Base-by-base conservation (phyloP, 2,329 filamentous ascomycete species). In the Aspergillus novofumigatus region DNA sequence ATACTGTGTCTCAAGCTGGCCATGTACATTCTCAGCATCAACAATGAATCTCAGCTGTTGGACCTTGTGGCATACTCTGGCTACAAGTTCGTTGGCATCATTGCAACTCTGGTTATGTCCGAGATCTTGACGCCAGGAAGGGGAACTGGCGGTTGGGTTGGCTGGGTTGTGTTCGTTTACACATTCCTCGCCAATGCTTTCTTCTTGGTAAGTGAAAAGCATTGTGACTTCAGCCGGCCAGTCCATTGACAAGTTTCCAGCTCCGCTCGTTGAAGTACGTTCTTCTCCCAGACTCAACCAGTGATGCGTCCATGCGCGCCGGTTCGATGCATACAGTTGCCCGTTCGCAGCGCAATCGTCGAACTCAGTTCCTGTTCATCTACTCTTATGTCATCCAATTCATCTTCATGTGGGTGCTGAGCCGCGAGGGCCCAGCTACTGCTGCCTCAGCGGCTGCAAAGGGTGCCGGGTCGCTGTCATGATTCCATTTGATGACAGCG, bases 1-100 rank as follows among this genome's bases (percentile, higher is more conserved):
- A 93, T 99, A 51, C 71, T 94, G n/a, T 86, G 90, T 41, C 79
- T 99, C 63, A 96, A 96, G 77, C 80, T 96, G 26, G 94, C 93
- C 53, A 95, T 91, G 74, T 99, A 97, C 71, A 86, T 99, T 54
- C 78, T 99, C 52, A 92, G 86, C 77, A 97, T 99, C 75, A 95
- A 87, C 66, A 96, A 94, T 72, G 91, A 96, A 65, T 94, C 90
- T 17, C 94, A 97, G 72, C 84, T 97, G 53, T 84, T 97, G 57
- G 94, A 99, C 68, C 78, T 99, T 52, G 88, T 99, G 54, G 95
- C 95, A 4, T 99, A 99, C 77, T 93, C 90, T 2, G 95, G 95
- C 21, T 99, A 99, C 79, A 99, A 99, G 75, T 99, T 99, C 69
- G 93, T 99, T 28, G 94, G 93, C 32, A 92, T 97, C 65, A 99